Base-by-base conservation (phyloP, 129 eudicot genomes). In the Pulicaria dysenterica region DNA sequence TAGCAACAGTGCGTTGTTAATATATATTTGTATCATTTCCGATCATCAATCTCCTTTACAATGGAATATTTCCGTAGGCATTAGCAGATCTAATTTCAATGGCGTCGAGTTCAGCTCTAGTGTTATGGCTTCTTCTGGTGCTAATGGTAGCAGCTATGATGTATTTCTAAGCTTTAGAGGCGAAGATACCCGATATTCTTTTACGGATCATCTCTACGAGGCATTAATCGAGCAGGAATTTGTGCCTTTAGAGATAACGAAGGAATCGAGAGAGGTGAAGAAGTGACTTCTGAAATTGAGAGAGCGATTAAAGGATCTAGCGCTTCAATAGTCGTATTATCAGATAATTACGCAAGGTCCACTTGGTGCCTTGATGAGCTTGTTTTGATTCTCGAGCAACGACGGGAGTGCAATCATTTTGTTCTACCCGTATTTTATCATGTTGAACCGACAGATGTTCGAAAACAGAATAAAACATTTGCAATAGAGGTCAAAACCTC, bases 321-420 rank as follows among this genome's bases (percentile, higher is more conserved):
- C 41, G 64, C 62, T 66, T 65, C 73, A 3, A 17, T 75, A 19
- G 66, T 75, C 43, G 31, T 75, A 50, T 55, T 65, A 9, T 75
- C 67, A 12, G 37, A 44, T 9, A 58, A 37, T 11, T 75, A 75
- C 40, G 80, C 73, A 24, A 65, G 45, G n/a, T 75, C 80, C 7
- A 10, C 31, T 8, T 75, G 80, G 80, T 75, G 80, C 40, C 79
- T 75, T 42, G 73, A 75, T 2, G 73, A 75, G 73, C 73, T 75
- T 42, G 7, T 43, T 47, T 39, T 39, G 37, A 75, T 65, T 42
- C 73, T 75, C 10, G 48, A 75, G 39, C 72, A 69, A 49, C 54
- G 58, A 16, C 44, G 45, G 34, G 24, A 1, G 12, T 37, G 6
- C 34, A 31, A 34, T 19, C 67, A 64, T n/a, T 34, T 8, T 34